These are phyloP conservation scores for Arabis hirsuta DNA, from an alignment of 345 rosid genomes.

Conservation along the genomic window DNA sequence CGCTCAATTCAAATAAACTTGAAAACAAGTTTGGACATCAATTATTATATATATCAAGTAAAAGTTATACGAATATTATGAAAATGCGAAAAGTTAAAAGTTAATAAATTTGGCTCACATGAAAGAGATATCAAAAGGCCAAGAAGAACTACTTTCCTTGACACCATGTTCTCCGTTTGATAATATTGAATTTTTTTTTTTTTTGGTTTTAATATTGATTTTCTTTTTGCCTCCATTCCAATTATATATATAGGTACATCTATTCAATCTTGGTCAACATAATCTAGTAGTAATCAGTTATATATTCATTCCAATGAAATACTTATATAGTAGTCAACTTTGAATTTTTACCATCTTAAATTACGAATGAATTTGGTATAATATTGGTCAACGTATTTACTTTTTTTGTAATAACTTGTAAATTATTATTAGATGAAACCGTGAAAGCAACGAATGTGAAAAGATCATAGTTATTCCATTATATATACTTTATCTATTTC, in stretches of 20 bases:
- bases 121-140: constrained; percentile 18
- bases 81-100: not conserved
- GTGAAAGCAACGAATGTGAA: not conserved
- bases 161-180: constrained; percentile 20
- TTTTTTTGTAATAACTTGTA: not conserved
- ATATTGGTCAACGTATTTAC: not conserved
- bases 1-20: no score
- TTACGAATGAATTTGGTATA: not conserved
- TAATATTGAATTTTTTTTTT: not conserved
- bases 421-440: not conserved
- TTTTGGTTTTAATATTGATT: not conserved
- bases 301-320: not conserved
- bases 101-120: constrained; percentile 19
- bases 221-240: not conserved
- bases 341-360: not conserved
- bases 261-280: not conserved
- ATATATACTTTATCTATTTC: no score
- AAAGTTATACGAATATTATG: no score
- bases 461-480: no score
- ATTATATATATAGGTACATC: not conserved
- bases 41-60: no score
- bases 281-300: not conserved
- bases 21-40: no score
- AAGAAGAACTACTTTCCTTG: constrained; percentile 14
- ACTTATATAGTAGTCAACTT: not conserved